Evolutionary conservation across 1,284 basidiomycete species (phyloP).

Genomic region (Ustilago cynodontis): DNA sequence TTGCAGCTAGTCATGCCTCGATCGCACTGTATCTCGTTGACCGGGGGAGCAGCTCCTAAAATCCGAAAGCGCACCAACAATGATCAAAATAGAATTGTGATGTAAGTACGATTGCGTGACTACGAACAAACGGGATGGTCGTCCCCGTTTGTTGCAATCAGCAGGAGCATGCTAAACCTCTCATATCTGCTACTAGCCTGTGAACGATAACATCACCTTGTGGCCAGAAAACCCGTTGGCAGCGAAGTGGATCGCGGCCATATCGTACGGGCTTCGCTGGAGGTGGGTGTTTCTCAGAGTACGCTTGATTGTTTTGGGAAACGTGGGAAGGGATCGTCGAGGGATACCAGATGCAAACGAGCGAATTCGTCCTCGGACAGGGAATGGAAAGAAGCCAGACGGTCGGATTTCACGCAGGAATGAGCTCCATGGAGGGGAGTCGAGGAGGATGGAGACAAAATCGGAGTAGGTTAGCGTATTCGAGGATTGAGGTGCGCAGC

Average conservation of each 20-base stretch:
- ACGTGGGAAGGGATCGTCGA: neutral
- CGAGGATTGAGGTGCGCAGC: conserved; percentile 3
- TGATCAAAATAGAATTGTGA: neutral
- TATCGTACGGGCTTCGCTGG: no score
- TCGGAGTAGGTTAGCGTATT: neutral
- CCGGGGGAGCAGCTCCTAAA: no score
- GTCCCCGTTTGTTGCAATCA: neutral
- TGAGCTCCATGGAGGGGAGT: neutral
- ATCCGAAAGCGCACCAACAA: no score
- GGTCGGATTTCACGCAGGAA: neutral
- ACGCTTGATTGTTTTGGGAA: neutral
- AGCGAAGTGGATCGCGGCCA: no score
- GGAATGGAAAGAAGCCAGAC: neutral
- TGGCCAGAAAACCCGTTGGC: neutral
- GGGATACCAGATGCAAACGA: neutral
- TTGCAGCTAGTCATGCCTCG: no score
- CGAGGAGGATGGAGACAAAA: neutral
- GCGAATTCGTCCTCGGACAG: neutral
- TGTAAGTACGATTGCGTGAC: neutral
- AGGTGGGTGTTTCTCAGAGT: neutral
- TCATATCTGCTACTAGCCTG: neutral
- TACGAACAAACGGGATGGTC: neutral
- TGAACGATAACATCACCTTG: neutral
- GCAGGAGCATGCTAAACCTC: neutral
- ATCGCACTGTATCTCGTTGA: no score